Evolutionary conservation across 2,329 filamentous ascomycete species (phyloP), one percentile per base, ranked within the genome.

Genomic region (Ustulina deusta): DNA sequence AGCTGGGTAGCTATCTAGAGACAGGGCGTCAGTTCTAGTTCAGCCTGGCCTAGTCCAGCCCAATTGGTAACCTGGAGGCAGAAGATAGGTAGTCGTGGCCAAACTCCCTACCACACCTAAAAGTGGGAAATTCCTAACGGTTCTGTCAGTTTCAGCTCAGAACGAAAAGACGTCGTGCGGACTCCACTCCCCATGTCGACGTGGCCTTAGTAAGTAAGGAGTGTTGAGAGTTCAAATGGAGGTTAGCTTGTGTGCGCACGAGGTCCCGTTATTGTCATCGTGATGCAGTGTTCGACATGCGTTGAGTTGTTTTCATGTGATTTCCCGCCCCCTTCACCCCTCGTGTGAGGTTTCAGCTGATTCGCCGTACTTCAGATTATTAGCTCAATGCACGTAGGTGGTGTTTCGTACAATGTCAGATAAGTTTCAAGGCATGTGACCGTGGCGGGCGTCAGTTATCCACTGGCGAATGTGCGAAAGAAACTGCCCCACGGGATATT

Each of bases 291-390:
- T 57, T 57, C 68, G 67, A 68, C 65, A 38, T 61, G 65, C 68
- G 61, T 68, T 60, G 55, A 32, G 49, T 29, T 52, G 44, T 63
- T 52, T 68, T 70, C 68, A 70, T 70, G 68, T 70, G 68, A 68
- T 68, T 49, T 59, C 44, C 56, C 42, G 29, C 6, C 22, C 49
- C 49, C 49, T 32, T 51, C 3, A n/a, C 57, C 60, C 40, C 34
- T 51, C 25, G n/a, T 36, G 54, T 61, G 48, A 40, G 46, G 56
- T 40, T 38, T 60, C 42, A 27, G 32, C 44, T 36, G 40, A 54
- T 56, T 54, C 20, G 44, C 48, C 7, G 38, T 20, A 40, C 40
- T 60, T 52, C 20, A 10, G 27, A 6, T 52, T 13, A 34, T 61
- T 51, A 64, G 61, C 34, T 56, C 60, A 59, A 49, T 36, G 49